A percentile compares a stretch with the other conserved stretches of the same genome.
Evolutionary conservation across 345 rosid genomes (phyloP).

Genomic region (Eucalyptus leucophloia): DNA sequence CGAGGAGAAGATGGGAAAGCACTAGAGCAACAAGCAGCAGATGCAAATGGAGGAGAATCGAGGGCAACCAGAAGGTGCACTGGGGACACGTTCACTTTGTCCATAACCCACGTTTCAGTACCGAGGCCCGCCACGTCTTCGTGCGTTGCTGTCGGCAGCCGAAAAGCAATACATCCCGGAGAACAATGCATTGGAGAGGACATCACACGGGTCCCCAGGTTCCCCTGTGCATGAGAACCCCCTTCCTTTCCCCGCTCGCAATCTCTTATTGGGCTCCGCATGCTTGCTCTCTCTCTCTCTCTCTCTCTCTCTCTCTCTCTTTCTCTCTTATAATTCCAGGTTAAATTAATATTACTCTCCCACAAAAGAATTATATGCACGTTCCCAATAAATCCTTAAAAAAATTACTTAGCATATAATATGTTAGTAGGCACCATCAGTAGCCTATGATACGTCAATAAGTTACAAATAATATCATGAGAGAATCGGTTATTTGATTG

Average conservation of each 20-base stretch:
- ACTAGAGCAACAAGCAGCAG: background rate
- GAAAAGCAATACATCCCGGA: background rate
- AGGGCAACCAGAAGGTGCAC: background rate
- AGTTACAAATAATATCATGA: background rate
- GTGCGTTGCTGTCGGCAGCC: background rate
- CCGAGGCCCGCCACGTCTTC: background rate
- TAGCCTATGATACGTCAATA: background rate
- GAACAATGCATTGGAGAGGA: background rate
- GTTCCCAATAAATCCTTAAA: background rate
- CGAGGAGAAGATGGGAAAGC: background rate
- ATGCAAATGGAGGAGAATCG: background rate
- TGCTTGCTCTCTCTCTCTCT: background rate
- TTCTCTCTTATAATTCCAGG: background rate
- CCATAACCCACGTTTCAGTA: background rate
- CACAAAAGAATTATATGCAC: background rate
- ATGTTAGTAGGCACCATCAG: background rate
- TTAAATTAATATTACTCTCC: background rate
- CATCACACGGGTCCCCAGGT: background rate
- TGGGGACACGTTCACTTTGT: background rate
- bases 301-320: no score
- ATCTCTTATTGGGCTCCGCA: background rate
- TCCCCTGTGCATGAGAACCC: background rate
- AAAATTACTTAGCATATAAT: background rate
- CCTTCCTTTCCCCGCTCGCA: background rate
- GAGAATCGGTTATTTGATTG: background rate